phyloP scores from a whole-genome alignment of 768 basidiomycete species.

The Termitomyces sp. region DNA sequence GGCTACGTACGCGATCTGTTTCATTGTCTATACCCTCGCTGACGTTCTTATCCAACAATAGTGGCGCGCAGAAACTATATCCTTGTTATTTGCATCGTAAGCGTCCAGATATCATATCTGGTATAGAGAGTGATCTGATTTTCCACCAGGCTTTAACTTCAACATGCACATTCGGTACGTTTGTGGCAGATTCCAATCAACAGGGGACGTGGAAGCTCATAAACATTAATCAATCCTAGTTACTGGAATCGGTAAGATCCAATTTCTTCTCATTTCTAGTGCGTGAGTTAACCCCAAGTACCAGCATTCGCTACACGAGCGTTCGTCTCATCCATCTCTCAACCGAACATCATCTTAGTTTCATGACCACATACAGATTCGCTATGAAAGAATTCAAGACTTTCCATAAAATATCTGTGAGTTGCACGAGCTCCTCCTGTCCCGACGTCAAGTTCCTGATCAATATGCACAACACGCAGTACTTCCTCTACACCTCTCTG shows the following conservation, averaged over 20 bases:
- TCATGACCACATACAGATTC: constrained; percentile 18
- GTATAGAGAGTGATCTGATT: not conserved
- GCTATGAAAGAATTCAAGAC: constrained; percentile 23
- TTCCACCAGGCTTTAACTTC: constrained; percentile 13
- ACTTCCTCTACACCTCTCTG: constrained; percentile 30
- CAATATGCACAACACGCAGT: constrained; percentile 16
- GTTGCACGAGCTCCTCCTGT: constrained; percentile 3
- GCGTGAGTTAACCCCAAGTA: not conserved
- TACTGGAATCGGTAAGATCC: constrained; percentile 18
- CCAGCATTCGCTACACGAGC: constrained; percentile 29
- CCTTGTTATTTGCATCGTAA: constrained; percentile 21
- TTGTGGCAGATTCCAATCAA: not conserved
- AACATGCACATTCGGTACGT: constrained; percentile 19
- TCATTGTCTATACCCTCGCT: not conserved
- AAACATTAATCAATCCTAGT: constrained; percentile 2
- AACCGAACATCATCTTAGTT: not conserved
- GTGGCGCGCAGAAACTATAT: constrained; percentile 21
- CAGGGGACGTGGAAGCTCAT: not conserved
- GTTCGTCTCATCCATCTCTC: constrained; percentile 18
- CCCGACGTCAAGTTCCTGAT: not conserved
- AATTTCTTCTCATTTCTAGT: not conserved
- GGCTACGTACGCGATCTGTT: constrained; percentile 20
- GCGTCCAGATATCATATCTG: not conserved
- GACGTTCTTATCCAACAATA: not conserved
- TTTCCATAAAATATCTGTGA: constrained; percentile 28